phyloP scores from a whole-genome alignment of 2,329 filamentous ascomycete genomes.

The Colletotrichum lini region DNA sequence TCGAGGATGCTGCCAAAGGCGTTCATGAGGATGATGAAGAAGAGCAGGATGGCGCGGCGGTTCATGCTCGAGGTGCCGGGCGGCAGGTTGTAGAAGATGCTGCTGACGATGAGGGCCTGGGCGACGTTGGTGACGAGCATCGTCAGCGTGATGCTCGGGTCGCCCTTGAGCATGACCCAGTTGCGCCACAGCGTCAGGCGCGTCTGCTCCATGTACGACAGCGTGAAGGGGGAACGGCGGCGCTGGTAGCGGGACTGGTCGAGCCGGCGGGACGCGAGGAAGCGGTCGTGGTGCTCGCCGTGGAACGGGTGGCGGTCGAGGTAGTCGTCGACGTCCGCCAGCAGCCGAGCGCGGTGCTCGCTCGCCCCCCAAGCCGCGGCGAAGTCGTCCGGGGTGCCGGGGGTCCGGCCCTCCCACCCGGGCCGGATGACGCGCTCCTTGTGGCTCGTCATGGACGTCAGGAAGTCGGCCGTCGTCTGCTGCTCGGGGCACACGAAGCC shows the following conservation, averaged over 20 bases:
- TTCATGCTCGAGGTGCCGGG: constrained; percentile 61
- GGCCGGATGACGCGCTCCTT: constrained; percentile 47
- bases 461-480: constrained; percentile 81
- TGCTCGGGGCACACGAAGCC: constrained; percentile 71
- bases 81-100: constrained; percentile 64
- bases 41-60: constrained; percentile 62
- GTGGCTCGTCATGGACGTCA: constrained; percentile 70
- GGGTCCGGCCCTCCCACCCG: constrained; percentile 48
- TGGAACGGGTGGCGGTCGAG: constrained; percentile 25
- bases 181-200: constrained; percentile 58
- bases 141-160: constrained; percentile 56
- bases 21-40: constrained; percentile 69
- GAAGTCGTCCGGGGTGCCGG: constrained; percentile 52
- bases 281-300: constrained; percentile 32
- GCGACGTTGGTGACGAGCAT: constrained; percentile 60
- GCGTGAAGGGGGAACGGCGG: constrained; percentile 62
- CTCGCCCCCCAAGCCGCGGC: constrained; percentile 47
- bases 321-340: constrained; percentile 50
- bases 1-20: constrained; percentile 58
- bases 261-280: constrained; percentile 27
- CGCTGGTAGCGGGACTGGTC: constrained; percentile 54
- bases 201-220: constrained; percentile 63
- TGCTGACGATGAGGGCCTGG: constrained; percentile 66
- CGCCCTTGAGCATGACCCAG: constrained; percentile 56
- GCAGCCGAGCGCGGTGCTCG: constrained; percentile 47